Evolutionary conservation across 495 filamentous ascomycete genomes (phyloP).

Genomic region (Parmelia sp.): DNA sequence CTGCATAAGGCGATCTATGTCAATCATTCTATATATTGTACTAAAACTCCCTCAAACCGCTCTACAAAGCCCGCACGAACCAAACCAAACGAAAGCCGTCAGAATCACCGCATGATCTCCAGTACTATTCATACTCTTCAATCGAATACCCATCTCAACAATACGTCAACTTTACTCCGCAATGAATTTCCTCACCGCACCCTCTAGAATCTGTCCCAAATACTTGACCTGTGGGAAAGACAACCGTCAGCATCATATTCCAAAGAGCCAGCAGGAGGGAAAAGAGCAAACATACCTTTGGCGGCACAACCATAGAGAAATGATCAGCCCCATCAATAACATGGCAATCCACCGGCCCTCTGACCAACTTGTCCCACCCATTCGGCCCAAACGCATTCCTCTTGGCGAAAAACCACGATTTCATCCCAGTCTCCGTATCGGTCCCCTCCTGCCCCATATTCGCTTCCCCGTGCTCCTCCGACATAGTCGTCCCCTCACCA

Average conservation of each 20-base stretch:
- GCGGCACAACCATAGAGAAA: conserved; percentile 61
- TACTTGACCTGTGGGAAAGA: neutral
- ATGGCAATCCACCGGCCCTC: conserved; percentile 49
- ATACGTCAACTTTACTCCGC: neutral
- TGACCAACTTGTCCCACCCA: conserved; percentile 67
- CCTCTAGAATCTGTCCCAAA: neutral
- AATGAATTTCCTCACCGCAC: neutral
- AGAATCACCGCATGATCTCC: neutral
- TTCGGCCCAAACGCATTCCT: conserved; percentile 68
- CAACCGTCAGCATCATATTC: neutral
- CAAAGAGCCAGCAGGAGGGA: neutral
- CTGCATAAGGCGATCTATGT: neutral
- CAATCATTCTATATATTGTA: neutral
- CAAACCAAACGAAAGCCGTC: neutral
- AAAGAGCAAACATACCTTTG: conserved; percentile 37
- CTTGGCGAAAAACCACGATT: conserved; percentile 39
- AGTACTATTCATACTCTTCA: neutral
- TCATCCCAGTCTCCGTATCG: conserved; percentile 8
- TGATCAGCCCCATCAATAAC: conserved; percentile 59
- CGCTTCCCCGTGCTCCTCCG: neutral
- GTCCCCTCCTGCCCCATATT: neutral
- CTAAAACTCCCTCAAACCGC: too few relatives aligned
- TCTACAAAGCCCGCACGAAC: neutral
- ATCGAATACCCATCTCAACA: neutral
- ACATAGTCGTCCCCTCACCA: neutral